Evolutionary conservation across 2,329 filamentous ascomycete species (phyloP).

Genomic region (Stachybotrys elegans): DNA sequence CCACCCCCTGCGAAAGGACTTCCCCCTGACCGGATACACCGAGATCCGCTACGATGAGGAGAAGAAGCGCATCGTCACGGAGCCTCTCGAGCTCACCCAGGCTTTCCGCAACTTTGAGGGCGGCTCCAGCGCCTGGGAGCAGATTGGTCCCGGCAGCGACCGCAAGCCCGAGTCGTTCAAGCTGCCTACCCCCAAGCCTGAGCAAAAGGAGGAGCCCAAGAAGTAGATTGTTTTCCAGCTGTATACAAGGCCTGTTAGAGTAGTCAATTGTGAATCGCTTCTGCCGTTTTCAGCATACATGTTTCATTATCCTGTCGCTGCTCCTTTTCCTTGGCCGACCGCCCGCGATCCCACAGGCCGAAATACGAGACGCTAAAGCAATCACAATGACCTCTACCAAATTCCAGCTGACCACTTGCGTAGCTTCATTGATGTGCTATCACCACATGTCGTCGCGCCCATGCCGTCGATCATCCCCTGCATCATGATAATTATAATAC

Average conservation of each 20-base stretch:
- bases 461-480: constrained; percentile 24
- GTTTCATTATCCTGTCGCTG: too few relatives aligned
- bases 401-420: too few relatives aligned
- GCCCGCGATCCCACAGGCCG: too few relatives aligned
- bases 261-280: too few relatives aligned
- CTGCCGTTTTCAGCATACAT: too few relatives aligned
- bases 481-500: constrained; percentile 34
- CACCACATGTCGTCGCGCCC: constrained; percentile 39
- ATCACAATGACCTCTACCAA: too few relatives aligned
- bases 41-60: constrained; percentile 98
- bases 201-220: constrained; percentile 86
- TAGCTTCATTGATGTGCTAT: too few relatives aligned
- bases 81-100: constrained; percentile 95
- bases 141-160: constrained; percentile 63
- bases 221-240: constrained; percentile 55
- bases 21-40: constrained; percentile 95
- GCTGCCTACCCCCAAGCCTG: constrained; percentile 90
- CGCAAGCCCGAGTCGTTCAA: constrained; percentile 85
- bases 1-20: constrained; percentile 95
- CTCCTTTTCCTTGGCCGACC: too few relatives aligned
- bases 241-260: too few relatives aligned
- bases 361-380: too few relatives aligned
- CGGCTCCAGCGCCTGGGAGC: constrained; percentile 67
- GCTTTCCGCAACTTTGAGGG: constrained; percentile 98
- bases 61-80: constrained; percentile 98